Evolutionary conservation across 116 monocot genomes (phyloP), one percentile per base, ranked within the genome.

Genomic region (Dioscorea cayenensis): DNA sequence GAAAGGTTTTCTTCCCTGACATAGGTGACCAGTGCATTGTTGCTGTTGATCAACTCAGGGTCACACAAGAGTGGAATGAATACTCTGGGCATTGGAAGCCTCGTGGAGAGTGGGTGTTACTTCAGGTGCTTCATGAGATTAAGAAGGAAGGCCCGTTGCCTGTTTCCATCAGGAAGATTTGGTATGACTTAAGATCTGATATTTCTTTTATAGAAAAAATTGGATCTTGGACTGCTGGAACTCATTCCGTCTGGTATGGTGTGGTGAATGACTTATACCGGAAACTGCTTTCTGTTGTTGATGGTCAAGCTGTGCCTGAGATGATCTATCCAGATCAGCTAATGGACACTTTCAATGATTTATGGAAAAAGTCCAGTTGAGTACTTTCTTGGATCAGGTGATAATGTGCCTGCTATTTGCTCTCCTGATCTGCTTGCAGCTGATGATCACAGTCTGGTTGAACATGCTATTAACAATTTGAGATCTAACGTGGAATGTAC

Each of bases 1-100:
- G 85, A 20, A 64, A 63, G 77, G 68, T 93, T 13, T 81, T 93
- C 65, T 93, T 93, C 36, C 93, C 93, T 6, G 93, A 93, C 52
- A 74, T 73, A 73, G 93, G 87, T 20, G 89, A 89, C 60, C 75
- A 81, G 10, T 74, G 75, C 3, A 68, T 71, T 11, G 36, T 90
- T 22, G 7, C 11, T 17, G n/a, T 81, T 36, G 70, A 77, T 55
- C 43, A 64, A 25, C 52, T 93, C 49, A 82, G 93, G 13, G 36
- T 80, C 49, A 85, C 89, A 14, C 78, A 78, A 67, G 85, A 77
- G 12, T 93, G 93, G 93, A 50, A 89, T 76, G 93, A 87, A 70
- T 77, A 80, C 27, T 73, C 80, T 6, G 87, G 83, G 20, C 43
- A 49, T 38, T 93, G 93, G 93, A 85, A 72, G 49, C 63, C 49